These are phyloP conservation scores for Xylaria venustula DNA, from an alignment of 495 filamentous ascomycete species.

Conservation along the genomic window DNA sequence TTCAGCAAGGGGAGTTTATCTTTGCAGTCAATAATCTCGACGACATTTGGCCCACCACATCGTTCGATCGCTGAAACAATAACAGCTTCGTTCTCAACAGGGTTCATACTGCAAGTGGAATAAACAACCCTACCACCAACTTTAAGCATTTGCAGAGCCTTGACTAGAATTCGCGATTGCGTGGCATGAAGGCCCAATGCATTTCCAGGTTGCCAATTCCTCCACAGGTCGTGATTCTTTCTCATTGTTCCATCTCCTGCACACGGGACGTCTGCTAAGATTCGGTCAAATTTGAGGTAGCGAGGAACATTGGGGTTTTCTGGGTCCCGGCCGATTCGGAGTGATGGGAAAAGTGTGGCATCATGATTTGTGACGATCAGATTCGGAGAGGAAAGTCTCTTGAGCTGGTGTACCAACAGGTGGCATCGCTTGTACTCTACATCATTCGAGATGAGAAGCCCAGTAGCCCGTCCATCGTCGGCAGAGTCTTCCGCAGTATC, in stretches of 20 bases:
- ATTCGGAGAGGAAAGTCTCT: constrained; percentile 93
- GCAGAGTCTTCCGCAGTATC: constrained; percentile 54
- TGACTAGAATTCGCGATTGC: constrained; percentile 85
- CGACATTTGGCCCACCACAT: constrained; percentile 80
- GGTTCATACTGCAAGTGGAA: constrained; percentile 98
- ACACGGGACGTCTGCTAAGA: constrained; percentile 94
- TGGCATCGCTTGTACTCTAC: constrained; percentile 91
- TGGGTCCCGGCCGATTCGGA: constrained; percentile 64
- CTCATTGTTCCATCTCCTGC: constrained; percentile 90
- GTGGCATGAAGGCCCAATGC: constrained; percentile 80
- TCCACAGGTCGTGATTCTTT: constrained; percentile 92
- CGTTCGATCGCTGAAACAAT: constrained; percentile 77
- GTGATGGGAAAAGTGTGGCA: constrained; percentile 90
- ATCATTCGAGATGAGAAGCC: constrained; percentile 92
- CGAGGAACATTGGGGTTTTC: constrained; percentile 55
- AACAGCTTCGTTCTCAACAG: constrained; percentile 96
- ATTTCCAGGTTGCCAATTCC: constrained; percentile 83
- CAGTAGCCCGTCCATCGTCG: constrained; percentile 85
- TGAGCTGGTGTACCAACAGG: constrained; percentile 96
- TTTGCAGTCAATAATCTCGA: constrained; percentile 79
- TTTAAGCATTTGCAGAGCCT: constrained; percentile 95
- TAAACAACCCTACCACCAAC: constrained; percentile 92
- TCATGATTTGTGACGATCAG: constrained; percentile 98
- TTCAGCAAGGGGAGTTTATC: constrained; percentile 73
- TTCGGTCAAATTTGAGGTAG: constrained; percentile 95